phyloP scores from a whole-genome alignment of 2,329 filamentous ascomycete species.

The Fusarium secorum region DNA sequence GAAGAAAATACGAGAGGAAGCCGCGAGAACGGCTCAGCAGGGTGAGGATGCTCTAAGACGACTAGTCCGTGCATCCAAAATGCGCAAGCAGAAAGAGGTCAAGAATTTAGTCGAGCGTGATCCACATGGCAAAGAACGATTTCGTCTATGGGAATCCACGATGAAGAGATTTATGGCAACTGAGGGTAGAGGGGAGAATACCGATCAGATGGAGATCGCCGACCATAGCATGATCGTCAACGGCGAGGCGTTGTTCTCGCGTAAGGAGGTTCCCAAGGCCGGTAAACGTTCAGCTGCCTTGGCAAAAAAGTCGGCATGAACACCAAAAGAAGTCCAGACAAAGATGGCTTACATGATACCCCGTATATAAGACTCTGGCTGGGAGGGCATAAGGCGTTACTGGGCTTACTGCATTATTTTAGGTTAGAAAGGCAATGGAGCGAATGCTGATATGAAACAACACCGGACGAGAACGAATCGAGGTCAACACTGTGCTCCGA shows the following conservation, averaged over 20 bases:
- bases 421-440: neutral
- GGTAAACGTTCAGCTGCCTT: slow-evolving; percentile 50
- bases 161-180: slow-evolving; percentile 63
- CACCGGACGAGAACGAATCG: neutral
- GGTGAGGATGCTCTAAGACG: slow-evolving; percentile 68
- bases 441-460: slow-evolving; percentile 13
- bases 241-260: slow-evolving; percentile 59
- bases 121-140: slow-evolving; percentile 60
- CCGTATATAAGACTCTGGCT: slow-evolving; percentile 11
- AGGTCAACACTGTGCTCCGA: neutral
- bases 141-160: slow-evolving; percentile 67
- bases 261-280: slow-evolving; percentile 61
- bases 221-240: slow-evolving; percentile 73
- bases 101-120: slow-evolving; percentile 64
- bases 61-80: slow-evolving; percentile 68
- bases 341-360: slow-evolving; percentile 25
- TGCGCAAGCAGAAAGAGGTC: slow-evolving; percentile 70
- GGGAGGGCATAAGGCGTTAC: slow-evolving; percentile 24
- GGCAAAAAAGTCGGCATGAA: slow-evolving; percentile 35
- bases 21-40: slow-evolving; percentile 66
- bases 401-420: slow-evolving; percentile 5
- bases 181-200: slow-evolving; percentile 44
- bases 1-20: slow-evolving; percentile 66
- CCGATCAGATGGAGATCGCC: slow-evolving; percentile 60
- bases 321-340: neutral